Conservation (phyloP, 305 asterid species). For the Solanum chacoense region DNA sequence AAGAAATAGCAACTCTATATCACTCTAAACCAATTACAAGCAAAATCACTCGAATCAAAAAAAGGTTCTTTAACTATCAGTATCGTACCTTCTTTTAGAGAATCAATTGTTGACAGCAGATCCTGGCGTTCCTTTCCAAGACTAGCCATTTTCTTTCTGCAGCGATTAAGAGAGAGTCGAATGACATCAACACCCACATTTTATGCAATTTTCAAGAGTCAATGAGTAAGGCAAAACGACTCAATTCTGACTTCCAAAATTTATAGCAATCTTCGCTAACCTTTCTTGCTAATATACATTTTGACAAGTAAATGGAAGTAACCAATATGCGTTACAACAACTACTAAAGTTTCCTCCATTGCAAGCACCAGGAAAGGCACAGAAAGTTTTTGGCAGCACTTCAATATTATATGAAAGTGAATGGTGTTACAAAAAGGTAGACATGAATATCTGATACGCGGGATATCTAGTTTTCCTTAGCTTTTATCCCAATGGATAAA, state of each 20-base stretch:
- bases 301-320: background rate
- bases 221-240: background rate
- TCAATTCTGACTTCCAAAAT: background rate
- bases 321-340: background rate
- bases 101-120: conserved; percentile 69
- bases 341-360: background rate
- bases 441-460: background rate
- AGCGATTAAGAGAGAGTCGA: background rate
- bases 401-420: background rate
- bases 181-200: background rate
- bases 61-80: background rate
- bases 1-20: background rate
- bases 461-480: background rate
- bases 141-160: conserved; percentile 68
- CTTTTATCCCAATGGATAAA: background rate
- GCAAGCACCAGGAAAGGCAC: background rate
- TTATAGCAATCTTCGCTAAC: background rate
- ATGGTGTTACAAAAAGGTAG: background rate
- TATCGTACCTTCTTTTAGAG: conserved; percentile 80
- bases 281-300: background rate
- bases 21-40: background rate
- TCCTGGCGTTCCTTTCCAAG: conserved; percentile 88
- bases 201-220: background rate
- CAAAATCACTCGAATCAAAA: background rate
- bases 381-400: background rate